Conservation (phyloP, 768 basidiomycete species). For the Leccinum sublutescens region DNA sequence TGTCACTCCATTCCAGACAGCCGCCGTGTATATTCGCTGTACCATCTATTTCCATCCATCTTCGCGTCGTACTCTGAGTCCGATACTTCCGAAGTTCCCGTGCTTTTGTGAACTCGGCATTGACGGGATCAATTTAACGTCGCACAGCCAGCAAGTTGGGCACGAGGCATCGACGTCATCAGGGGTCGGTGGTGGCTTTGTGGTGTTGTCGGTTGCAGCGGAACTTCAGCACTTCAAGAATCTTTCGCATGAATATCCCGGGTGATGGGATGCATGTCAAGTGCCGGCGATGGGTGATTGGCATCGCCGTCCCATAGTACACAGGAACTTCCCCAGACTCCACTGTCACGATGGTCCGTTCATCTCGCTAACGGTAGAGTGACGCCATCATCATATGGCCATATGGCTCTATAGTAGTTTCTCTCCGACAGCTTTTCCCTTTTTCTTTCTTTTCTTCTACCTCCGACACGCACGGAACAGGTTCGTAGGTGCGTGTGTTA, state of each 20-base stretch:
- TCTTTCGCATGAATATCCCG: not conserved
- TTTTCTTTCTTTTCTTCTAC: not conserved
- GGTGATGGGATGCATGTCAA: not conserved
- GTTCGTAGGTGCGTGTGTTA: not conserved
- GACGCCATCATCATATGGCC: conserved; percentile 11
- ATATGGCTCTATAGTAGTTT: not conserved
- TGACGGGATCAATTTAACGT: not conserved
- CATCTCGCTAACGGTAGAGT: conserved; percentile 14
- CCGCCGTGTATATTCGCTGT: not conserved
- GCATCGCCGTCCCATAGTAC: not conserved
- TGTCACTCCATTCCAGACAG: not conserved
- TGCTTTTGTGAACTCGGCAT: not conserved
- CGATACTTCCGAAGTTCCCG: not conserved
- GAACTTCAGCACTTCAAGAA: not conserved
- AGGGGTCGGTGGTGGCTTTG: not conserved
- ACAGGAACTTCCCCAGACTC: conserved; percentile 8
- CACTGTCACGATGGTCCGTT: not conserved
- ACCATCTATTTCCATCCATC: conserved; percentile 2
- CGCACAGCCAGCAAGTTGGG: conserved; percentile 10
- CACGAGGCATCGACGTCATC: conserved; percentile 20
- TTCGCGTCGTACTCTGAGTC: not conserved
- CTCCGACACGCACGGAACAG: conserved; percentile 6
- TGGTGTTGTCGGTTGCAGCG: not conserved
- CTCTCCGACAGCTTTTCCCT: not conserved
- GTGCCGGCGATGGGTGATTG: not conserved